Percentiles rank a stretch among this genome's conserved stretches.
These are phyloP conservation scores for Isatis tinctoria DNA, from an alignment of 345 rosid genomes.

Conservation along the genomic window DNA sequence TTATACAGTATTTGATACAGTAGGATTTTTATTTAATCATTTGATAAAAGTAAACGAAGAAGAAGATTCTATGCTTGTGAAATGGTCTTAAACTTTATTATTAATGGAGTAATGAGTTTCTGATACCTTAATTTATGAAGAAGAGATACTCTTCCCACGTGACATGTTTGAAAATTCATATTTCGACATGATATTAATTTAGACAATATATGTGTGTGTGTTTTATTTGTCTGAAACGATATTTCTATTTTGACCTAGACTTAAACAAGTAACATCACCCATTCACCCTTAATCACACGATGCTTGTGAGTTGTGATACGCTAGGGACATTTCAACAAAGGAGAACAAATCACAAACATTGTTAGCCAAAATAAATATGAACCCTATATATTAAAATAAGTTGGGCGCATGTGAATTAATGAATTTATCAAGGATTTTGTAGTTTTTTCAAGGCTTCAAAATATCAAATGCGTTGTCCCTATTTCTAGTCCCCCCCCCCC, in stretches of 20 bases:
- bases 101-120: constrained; percentile 4
- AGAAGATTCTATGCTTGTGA: constrained; percentile 32
- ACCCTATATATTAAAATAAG: not conserved
- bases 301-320: constrained; percentile 16
- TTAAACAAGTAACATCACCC: not conserved
- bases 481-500: not conserved
- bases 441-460: not conserved
- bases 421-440: not conserved
- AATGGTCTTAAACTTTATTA: constrained; percentile 3
- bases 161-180: not conserved
- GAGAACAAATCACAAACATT: not conserved
- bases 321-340: not conserved
- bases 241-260: constrained; percentile 11
- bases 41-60: not conserved
- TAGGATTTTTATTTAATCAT: too few relatives aligned
- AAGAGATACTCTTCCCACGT: constrained; percentile 23
- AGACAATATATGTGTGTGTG: not conserved
- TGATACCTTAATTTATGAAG: constrained; percentile 29
- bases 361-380: not conserved
- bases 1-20: too few relatives aligned
- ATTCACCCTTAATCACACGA: constrained; percentile 7
- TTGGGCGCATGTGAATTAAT: not conserved
- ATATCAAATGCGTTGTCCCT: not conserved
- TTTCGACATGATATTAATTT: not conserved
- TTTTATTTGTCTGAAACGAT: not conserved